Conservation (phyloP, 768 basidiomycete genomes). For the Tephrocybe sp. region DNA sequence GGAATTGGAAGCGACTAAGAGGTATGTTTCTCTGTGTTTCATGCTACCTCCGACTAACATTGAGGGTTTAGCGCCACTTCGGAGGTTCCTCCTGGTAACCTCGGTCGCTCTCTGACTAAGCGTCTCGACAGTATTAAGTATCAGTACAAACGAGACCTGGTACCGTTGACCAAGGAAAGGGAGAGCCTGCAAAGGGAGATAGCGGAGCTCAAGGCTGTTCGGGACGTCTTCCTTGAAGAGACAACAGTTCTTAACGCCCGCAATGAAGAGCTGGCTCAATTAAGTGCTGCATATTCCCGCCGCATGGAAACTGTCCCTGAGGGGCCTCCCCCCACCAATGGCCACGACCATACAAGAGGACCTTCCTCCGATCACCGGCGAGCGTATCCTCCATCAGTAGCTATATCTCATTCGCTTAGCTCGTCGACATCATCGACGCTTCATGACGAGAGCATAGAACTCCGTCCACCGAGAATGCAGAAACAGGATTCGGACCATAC, state of each 20-base stretch:
- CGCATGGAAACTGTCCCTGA: constrained; percentile 64
- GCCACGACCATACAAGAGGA: constrained; percentile 18
- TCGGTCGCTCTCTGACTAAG: constrained; percentile 74
- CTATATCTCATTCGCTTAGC: constrained; percentile 36
- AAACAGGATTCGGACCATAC: constrained; percentile 49
- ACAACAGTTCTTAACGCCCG: constrained; percentile 86
- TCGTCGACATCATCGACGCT: constrained; percentile 47
- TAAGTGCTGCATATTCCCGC: constrained; percentile 79
- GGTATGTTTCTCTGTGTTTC: constrained; percentile 42
- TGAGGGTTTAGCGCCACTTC: constrained; percentile 24
- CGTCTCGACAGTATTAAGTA: constrained; percentile 85
- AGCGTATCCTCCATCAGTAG: constrained; percentile 27
- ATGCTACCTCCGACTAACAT: constrained; percentile 9
- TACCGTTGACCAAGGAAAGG: constrained; percentile 80
- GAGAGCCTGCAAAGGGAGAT: constrained; percentile 82
- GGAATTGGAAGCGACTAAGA: constrained; percentile 75
- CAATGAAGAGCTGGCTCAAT: constrained; percentile 90
- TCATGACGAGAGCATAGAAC: constrained; percentile 48
- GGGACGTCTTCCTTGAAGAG: constrained; percentile 89
- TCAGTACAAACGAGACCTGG: constrained; percentile 85
- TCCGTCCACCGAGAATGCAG: constrained; percentile 35
- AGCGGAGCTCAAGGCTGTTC: constrained; percentile 79
- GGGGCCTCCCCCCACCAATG: constrained; percentile 27
- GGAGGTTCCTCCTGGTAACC: constrained; percentile 42
- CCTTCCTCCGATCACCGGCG: constrained; percentile 28